These are phyloP conservation scores for Pelargonium myrrhifolium DNA, from an alignment of 441 rosid species.

Conservation along the genomic window DNA sequence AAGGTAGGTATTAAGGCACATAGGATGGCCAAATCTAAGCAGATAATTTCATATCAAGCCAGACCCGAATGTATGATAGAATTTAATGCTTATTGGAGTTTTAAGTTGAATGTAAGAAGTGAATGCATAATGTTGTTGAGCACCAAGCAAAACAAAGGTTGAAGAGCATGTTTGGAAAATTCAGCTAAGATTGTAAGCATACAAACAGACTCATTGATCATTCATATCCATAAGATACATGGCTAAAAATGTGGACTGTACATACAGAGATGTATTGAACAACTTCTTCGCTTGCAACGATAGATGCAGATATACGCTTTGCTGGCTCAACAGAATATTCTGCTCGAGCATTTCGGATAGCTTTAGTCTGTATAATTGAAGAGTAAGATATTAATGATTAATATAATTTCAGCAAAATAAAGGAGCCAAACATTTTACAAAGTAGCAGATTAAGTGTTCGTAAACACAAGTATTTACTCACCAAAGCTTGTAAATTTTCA, in stretches of 20 bases:
- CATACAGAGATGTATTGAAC: conserved; percentile 77
- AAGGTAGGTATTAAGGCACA: too few relatives aligned
- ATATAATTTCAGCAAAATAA: conserved; percentile 3
- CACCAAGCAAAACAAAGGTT: too few relatives aligned
- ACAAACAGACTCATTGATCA: not conserved
- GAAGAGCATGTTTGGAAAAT: too few relatives aligned
- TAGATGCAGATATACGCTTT: conserved; percentile 83
- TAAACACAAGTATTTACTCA: conserved; percentile 30
- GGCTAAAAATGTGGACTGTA: conserved; percentile 10
- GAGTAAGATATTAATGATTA: conserved; percentile 13
- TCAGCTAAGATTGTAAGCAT: not conserved
- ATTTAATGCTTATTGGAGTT: too few relatives aligned
- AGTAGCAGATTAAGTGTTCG: not conserved
- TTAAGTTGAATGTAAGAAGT: too few relatives aligned
- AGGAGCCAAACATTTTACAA: not conserved
- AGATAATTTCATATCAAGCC: too few relatives aligned
- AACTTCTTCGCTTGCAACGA: conserved; percentile 79
- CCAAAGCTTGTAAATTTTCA: conserved; percentile 85
- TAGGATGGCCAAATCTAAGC: too few relatives aligned
- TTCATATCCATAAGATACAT: not conserved
- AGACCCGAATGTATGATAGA: too few relatives aligned
- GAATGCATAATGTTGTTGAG: too few relatives aligned
- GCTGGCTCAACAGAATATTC: conserved; percentile 96
- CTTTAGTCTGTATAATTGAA: conserved; percentile 51
- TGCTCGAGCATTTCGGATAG: conserved; percentile 87